Conservation (phyloP, 371 early-diverging fungal species). For the Apophysomyces elegans region DNA sequence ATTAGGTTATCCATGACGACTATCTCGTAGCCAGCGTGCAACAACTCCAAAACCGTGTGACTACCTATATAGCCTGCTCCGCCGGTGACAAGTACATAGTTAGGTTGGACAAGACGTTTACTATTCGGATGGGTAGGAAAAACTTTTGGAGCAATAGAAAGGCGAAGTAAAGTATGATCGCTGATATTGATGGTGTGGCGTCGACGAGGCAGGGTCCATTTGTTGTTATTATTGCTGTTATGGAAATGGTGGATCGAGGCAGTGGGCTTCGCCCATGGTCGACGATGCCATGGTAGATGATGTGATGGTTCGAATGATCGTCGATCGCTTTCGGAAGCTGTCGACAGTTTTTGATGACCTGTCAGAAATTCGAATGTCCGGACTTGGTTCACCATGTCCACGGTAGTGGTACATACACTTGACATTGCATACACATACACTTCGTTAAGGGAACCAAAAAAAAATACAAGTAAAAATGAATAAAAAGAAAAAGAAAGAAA, state of each 20-base stretch:
- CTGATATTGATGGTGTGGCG: neutral
- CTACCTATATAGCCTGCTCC: slow-evolving; percentile 93
- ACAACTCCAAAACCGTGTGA: slow-evolving; percentile 83
- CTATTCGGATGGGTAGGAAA: neutral
- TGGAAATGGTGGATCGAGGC: neutral
- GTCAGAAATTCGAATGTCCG: slow-evolving; percentile 6
- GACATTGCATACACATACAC: slow-evolving; percentile 4
- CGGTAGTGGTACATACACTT: slow-evolving; percentile 9
- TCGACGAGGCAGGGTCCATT: slow-evolving; percentile 1
- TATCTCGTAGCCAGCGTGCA: slow-evolving; percentile 70
- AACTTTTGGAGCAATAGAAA: neutral
- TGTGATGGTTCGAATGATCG: slow-evolving; percentile 7
- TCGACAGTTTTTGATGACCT: neutral
- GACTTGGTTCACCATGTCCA: slow-evolving; percentile 6
- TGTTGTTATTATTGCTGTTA: neutral
- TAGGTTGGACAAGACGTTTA: slow-evolving; percentile 10
- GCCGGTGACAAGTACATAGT: slow-evolving; percentile 82
- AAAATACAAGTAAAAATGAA: neutral
- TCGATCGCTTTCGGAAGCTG: neutral
- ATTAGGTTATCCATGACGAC: slow-evolving; percentile 83
- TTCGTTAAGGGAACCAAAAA: neutral
- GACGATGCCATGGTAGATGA: neutral
- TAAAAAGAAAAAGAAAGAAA: no score
- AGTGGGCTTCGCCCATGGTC: neutral
- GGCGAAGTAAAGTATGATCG: neutral